Percentiles rank a stretch among this genome's conserved stretches.
phyloP scores from a whole-genome alignment of 495 filamentous ascomycete genomes.

The Melanomma pulvis-pyrius region DNA sequence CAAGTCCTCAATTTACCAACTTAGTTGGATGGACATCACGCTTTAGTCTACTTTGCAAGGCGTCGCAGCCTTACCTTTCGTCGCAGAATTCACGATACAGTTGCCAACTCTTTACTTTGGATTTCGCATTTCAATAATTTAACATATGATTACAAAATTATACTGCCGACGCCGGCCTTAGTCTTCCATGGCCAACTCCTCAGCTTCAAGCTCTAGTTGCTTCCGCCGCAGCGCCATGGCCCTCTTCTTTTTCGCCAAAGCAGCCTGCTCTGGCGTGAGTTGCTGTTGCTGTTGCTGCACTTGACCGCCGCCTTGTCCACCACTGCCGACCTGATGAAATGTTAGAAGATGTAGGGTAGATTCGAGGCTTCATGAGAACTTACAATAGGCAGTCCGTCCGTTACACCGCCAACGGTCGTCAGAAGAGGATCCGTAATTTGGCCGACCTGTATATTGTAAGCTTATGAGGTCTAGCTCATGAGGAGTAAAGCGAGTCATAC shows the following conservation, averaged over 20 bases:
- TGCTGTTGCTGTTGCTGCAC: background rate
- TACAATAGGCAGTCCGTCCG: constrained; percentile 24
- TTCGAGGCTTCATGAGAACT: background rate
- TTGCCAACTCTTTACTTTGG: no score
- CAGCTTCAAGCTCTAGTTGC: constrained; percentile 30
- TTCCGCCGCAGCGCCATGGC: constrained; percentile 17
- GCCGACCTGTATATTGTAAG: no score
- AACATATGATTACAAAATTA: background rate
- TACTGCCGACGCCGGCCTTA: background rate
- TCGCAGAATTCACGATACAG: no score
- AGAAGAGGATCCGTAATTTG: constrained; percentile 5
- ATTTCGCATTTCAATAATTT: no score
- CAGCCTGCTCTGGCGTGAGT: constrained; percentile 9
- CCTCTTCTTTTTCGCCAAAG: constrained; percentile 23
- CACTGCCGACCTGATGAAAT: constrained; percentile 6
- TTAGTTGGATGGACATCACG: no score
- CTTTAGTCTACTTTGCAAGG: no score
- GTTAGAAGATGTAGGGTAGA: background rate
- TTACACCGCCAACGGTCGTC: constrained; percentile 14
- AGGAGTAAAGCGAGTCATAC: no score
- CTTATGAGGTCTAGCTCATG: no score
- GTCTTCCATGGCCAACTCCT: constrained; percentile 19
- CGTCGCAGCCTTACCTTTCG: no score
- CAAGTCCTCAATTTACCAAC: no score
- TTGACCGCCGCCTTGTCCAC: background rate